These are phyloP conservation scores for Mycena haematopus DNA, from an alignment of 768 basidiomycete species.

Conservation along the genomic window DNA sequence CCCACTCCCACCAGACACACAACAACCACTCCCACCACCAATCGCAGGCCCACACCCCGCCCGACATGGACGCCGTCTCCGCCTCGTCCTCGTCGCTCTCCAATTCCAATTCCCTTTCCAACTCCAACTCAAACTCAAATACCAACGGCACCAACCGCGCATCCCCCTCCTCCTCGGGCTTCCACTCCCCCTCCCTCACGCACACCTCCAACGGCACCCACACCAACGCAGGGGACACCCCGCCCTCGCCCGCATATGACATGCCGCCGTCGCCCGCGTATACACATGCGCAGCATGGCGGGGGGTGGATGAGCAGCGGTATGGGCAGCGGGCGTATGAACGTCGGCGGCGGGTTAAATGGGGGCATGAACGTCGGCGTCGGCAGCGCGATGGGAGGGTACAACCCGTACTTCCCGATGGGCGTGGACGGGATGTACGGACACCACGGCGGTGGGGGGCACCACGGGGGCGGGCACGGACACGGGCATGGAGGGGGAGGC, in stretches of 20 bases:
- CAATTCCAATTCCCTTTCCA: background rate
- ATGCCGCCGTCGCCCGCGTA: background rate
- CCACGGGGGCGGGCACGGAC: no score
- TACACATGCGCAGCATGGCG: background rate
- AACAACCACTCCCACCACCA: conserved; percentile 45
- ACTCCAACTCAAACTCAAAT: background rate
- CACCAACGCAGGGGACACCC: no score
- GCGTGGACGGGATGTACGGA: conserved; percentile 35
- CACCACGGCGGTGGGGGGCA: no score
- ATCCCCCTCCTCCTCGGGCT: no score
- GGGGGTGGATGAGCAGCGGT: no score
- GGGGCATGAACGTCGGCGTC: conserved; percentile 46
- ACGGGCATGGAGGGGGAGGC: no score
- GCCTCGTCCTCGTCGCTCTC: conserved; percentile 35
- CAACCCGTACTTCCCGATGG: conserved; percentile 72
- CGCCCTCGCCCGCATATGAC: no score
- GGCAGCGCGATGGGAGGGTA: conserved; percentile 47
- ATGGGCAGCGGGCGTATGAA: no score
- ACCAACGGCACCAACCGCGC: background rate
- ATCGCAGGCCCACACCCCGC: no score
- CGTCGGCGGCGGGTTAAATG: conserved; percentile 48
- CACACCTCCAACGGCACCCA: no score
- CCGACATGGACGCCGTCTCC: conserved; percentile 48
- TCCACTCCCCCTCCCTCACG: no score
- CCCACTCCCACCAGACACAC: conserved; percentile 34